Evolutionary conservation across 2,329 filamentous ascomycete species (phyloP).

Genomic region (Trichoderma koningii): DNA sequence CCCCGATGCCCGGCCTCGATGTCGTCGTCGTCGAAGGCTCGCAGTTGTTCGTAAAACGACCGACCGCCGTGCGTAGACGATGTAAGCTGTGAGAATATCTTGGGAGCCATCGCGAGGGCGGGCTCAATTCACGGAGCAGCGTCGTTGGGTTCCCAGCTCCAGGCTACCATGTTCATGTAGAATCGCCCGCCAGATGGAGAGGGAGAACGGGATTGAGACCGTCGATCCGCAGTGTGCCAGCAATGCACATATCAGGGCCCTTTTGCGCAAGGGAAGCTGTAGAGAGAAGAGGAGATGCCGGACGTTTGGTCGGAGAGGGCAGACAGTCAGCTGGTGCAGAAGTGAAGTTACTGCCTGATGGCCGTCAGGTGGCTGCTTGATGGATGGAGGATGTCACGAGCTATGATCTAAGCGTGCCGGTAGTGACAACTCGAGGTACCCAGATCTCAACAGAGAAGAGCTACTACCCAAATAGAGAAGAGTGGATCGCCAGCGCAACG

Average conservation of each 20-base stretch:
- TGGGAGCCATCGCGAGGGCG: conserved; percentile 46
- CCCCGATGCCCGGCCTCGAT: conserved; percentile 51
- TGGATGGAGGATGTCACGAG: conserved; percentile 14
- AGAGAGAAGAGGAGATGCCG: neutral
- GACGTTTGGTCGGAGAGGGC: neutral
- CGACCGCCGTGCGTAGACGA: conserved; percentile 35
- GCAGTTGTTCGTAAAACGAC: conserved; percentile 55
- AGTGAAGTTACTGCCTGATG: conserved; percentile 4
- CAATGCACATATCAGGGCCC: conserved; percentile 13
- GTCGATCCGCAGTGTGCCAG: neutral
- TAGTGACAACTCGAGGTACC: neutral
- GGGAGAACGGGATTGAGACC: conserved; percentile 1
- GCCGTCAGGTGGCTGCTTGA: conserved; percentile 21
- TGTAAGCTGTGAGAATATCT: conserved; percentile 50
- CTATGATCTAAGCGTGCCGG: conserved; percentile 16
- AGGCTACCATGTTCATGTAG: conserved; percentile 15
- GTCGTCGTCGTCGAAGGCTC: conserved; percentile 46
- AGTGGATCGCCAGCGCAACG: neutral
- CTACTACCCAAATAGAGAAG: conserved; percentile 8
- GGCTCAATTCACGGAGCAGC: neutral
- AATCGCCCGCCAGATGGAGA: conserved; percentile 2
- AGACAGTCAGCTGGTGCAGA: conserved; percentile 12
- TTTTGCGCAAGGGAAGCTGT: neutral
- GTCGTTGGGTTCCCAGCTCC: neutral
- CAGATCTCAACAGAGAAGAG: conserved; percentile 8